Percentiles rank a stretch among this genome's conserved stretches.
Evolutionary conservation across 257 asterid genomes (phyloP).

Genomic region (Parsonsia alboflavescens): DNA sequence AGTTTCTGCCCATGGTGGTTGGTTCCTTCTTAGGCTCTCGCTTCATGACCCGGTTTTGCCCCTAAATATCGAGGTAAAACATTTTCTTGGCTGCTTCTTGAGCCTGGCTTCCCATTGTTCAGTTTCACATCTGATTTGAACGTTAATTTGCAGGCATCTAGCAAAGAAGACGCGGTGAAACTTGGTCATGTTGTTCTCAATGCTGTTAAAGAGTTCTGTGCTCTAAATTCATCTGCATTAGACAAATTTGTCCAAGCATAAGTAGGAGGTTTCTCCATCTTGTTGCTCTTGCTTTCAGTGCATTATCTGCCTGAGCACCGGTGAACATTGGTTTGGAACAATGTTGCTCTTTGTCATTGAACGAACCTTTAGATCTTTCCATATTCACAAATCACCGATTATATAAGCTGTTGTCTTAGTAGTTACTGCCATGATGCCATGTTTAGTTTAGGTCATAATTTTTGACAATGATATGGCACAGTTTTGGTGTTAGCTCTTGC

Average conservation of each 20-base stretch:
- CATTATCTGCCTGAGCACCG: background rate
- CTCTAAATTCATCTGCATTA: slow-evolving; percentile 73
- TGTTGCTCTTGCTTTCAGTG: background rate
- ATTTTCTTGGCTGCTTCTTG: slow-evolving; percentile 6
- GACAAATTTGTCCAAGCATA: slow-evolving; percentile 53
- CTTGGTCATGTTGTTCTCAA: slow-evolving; percentile 67
- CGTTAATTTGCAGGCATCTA: slow-evolving; percentile 52
- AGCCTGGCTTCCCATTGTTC: background rate
- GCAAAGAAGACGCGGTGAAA: slow-evolving; percentile 64
- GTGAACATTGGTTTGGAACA: background rate
- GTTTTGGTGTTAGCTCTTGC: background rate
- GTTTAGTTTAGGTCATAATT: background rate
- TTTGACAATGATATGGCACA: slow-evolving; percentile 1
- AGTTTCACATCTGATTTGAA: slow-evolving; percentile 10
- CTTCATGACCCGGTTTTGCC: slow-evolving; percentile 98
- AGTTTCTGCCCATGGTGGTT: slow-evolving; percentile 95
- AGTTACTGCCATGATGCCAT: background rate
- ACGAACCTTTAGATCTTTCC: background rate
- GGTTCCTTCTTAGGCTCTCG: slow-evolving; percentile 96
- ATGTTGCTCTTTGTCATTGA: background rate
- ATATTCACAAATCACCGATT: background rate
- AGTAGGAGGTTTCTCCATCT: slow-evolving; percentile 1
- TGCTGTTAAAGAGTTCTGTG: slow-evolving; percentile 54
- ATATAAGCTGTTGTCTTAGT: background rate
- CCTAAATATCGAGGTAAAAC: slow-evolving; percentile 83